Percentiles rank a stretch among this genome's conserved stretches.
These are phyloP conservation scores for Cylindrodendrum hubeiense DNA, from an alignment of 2,329 filamentous ascomycete species.

Conservation along the genomic window DNA sequence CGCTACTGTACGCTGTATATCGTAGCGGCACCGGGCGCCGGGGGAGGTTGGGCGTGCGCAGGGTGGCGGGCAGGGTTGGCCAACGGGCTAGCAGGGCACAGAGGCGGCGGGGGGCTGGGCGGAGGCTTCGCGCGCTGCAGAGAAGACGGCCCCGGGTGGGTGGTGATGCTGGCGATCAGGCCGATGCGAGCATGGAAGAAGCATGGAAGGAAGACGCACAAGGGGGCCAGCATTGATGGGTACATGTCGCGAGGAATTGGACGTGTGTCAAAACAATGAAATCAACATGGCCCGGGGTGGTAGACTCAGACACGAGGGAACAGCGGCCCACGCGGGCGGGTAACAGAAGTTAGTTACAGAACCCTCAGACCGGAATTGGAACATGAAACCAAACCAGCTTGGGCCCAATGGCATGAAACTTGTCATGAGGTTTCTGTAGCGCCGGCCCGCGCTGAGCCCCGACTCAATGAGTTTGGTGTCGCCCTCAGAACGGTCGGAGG, in stretches of 20 bases:
- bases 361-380: background rate
- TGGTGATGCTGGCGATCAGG: slow-evolving; percentile 6
- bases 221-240: slow-evolving; percentile 3
- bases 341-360: background rate
- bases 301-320: slow-evolving; percentile 3
- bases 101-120: slow-evolving; percentile 20
- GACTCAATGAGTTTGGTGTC: no score
- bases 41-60: slow-evolving; percentile 8
- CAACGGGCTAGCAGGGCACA: background rate
- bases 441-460: no score
- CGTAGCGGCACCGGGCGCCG: background rate
- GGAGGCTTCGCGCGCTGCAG: no score
- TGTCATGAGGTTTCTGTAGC: background rate
- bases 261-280: slow-evolving; percentile 12
- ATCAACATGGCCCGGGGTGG: background rate
- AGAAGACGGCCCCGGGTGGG: no score
- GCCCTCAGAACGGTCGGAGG: no score
- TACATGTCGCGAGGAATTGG: background rate
- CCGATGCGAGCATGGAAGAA: slow-evolving; percentile 23
- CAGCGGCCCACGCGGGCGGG: slow-evolving; percentile 17
- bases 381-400: background rate
- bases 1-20: slow-evolving; percentile 13
- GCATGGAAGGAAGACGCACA: background rate
- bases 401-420: slow-evolving; percentile 3
- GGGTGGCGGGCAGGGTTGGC: background rate